Evolutionary conservation across 2,329 filamentous ascomycete genomes (phyloP).

Genomic region (Cercospora sp.): DNA sequence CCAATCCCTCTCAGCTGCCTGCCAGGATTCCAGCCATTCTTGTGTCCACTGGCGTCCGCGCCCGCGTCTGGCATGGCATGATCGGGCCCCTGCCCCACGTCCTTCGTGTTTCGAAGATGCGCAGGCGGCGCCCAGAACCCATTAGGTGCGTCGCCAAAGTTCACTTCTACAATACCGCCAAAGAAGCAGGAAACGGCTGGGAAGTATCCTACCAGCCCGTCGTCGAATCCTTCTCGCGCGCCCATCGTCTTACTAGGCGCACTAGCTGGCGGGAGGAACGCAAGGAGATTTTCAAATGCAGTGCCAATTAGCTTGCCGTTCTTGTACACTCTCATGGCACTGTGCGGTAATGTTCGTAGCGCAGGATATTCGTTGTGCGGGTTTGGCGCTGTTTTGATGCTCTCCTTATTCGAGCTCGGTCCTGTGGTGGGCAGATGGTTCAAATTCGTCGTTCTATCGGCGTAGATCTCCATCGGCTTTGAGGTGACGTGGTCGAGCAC

Average conservation of each 20-base stretch:
- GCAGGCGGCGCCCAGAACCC: slow-evolving; percentile 87
- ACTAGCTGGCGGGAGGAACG: slow-evolving; percentile 89
- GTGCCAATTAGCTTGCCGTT: slow-evolving; percentile 86
- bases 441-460: slow-evolving; percentile 49
- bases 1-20: slow-evolving; percentile 60
- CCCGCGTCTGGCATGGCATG: slow-evolving; percentile 37
- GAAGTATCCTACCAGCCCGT: slow-evolving; percentile 94
- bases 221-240: slow-evolving; percentile 83
- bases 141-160: slow-evolving; percentile 81
- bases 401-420: slow-evolving; percentile 43
- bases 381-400: slow-evolving; percentile 61
- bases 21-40: slow-evolving; percentile 36
- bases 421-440: slow-evolving; percentile 62
- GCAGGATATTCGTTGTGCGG: slow-evolving; percentile 71
- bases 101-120: slow-evolving; percentile 40
- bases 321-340: slow-evolving; percentile 85
- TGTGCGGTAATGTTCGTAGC: slow-evolving; percentile 83
- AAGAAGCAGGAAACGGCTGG: slow-evolving; percentile 90
- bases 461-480: slow-evolving; percentile 76
- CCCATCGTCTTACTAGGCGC: slow-evolving; percentile 67
- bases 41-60: slow-evolving; percentile 23
- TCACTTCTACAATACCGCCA: slow-evolving; percentile 86
- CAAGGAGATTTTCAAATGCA: slow-evolving; percentile 81
- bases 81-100: slow-evolving; percentile 30
- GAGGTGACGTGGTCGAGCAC: slow-evolving; percentile 84